phyloP scores from a whole-genome alignment of 2,329 filamentous ascomycete genomes.

The Ascochyta fabae region DNA sequence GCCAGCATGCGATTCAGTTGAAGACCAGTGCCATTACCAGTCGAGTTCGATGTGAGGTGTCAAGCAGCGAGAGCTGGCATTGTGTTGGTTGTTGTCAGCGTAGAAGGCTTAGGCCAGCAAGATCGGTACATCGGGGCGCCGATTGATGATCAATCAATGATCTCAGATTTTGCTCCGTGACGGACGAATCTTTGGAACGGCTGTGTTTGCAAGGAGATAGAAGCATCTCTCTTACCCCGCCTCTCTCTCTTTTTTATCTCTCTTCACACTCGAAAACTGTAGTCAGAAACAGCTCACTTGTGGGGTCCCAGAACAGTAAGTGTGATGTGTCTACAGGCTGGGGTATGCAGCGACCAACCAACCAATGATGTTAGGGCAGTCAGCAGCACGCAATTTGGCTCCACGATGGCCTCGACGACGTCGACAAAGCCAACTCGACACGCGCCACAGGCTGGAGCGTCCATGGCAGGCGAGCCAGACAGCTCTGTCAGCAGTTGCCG shows the following conservation, averaged over 20 bases:
- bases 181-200: constrained; percentile 5
- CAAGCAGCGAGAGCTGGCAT: neutral
- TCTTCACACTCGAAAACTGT: neutral
- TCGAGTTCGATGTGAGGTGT: neutral
- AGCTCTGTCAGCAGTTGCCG: constrained; percentile 12
- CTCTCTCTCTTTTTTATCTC: no score
- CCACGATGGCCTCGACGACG: constrained; percentile 30
- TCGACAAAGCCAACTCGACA: neutral
- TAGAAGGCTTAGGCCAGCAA: neutral
- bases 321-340: constrained; percentile 3
- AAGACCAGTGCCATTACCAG: neutral
- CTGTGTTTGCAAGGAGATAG: neutral
- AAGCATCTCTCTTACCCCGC: neutral
- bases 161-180: constrained; percentile 4
- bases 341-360: constrained; percentile 20
- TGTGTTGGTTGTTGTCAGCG: neutral
- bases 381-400: constrained; percentile 37
- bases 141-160: constrained; percentile 15
- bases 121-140: constrained; percentile 10
- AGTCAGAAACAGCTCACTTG: neutral
- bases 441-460: constrained; percentile 7
- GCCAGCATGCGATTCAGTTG: constrained; percentile 1
- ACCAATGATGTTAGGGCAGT: constrained; percentile 30
- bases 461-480: constrained; percentile 9
- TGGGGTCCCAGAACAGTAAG: constrained; percentile 14